Evolutionary conservation across 257 asterid species (phyloP).

Genomic region (Penstemon barbatus): DNA sequence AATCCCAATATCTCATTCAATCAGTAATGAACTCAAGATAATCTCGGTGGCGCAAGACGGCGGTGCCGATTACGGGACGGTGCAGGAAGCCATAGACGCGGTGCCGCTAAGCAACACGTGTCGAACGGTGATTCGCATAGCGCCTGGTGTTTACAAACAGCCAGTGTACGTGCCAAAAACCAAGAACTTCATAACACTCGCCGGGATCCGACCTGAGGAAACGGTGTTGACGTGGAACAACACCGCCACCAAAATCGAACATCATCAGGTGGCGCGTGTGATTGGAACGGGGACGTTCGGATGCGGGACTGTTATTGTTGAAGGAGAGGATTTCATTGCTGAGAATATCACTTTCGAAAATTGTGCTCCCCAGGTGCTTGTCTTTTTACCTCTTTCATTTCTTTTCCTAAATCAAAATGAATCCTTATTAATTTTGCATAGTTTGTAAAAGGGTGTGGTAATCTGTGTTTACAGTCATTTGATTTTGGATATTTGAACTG

Average conservation of each 20-base stretch:
- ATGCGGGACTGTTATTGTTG: slow-evolving; percentile 79
- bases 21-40: slow-evolving; percentile 37
- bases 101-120: slow-evolving; percentile 74
- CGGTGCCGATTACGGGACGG: slow-evolving; percentile 58
- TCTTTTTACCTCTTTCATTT: neutral
- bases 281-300: slow-evolving; percentile 98
- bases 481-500: too few relatives aligned
- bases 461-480: too few relatives aligned
- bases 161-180: slow-evolving; percentile 90
- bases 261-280: slow-evolving; percentile 85
- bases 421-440: neutral
- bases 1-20: too few relatives aligned
- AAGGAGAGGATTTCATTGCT: slow-evolving; percentile 97
- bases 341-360: slow-evolving; percentile 93
- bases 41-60: slow-evolving; percentile 77
- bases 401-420: neutral
- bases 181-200: slow-evolving; percentile 74
- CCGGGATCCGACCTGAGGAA: slow-evolving; percentile 76
- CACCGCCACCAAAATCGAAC: slow-evolving; percentile 75
- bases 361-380: slow-evolving; percentile 73
- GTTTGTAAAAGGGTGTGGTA: neutral
- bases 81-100: slow-evolving; percentile 94
- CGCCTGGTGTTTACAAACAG: slow-evolving; percentile 78
- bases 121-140: slow-evolving; percentile 72
- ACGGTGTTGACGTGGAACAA: slow-evolving; percentile 84